phyloP scores from a whole-genome alignment of 768 basidiomycete genomes.

The Leccinum subtestaceum region DNA sequence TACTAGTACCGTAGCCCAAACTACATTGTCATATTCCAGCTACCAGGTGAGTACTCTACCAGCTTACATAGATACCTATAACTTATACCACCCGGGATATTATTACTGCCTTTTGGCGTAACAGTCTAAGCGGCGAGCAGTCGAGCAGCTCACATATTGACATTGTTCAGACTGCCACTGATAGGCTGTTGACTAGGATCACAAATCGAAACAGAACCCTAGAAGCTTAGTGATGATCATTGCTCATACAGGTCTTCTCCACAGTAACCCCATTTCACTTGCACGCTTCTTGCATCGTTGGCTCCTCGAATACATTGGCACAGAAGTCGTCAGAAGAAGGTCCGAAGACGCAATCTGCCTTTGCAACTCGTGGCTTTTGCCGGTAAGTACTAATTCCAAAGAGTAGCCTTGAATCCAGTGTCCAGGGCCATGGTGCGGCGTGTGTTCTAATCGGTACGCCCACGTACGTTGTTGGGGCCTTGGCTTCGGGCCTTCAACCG shows the following conservation, averaged over 20 bases:
- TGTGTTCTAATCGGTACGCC: constrained; percentile 27
- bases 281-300: constrained; percentile 9
- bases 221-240: constrained; percentile 25
- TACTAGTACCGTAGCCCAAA: constrained; percentile 8
- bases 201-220: constrained; percentile 22
- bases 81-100: neutral
- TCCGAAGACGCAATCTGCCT: constrained; percentile 7
- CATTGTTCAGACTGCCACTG: neutral
- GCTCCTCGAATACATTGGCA: constrained; percentile 28
- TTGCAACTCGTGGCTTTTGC: constrained; percentile 25
- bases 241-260: constrained; percentile 19
- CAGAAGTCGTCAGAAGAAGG: constrained; percentile 18
- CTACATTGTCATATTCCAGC: constrained; percentile 13
- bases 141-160: neutral
- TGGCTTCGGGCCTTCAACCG: constrained; percentile 21
- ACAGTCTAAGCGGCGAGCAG: neutral
- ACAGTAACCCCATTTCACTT: constrained; percentile 15
- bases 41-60: constrained; percentile 5
- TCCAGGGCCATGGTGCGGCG: constrained; percentile 15
- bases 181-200: neutral
- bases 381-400: neutral
- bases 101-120: neutral
- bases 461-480: constrained; percentile 25
- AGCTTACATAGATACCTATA: neutral
- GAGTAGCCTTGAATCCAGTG: too few relatives aligned